Evolutionary conservation across 495 filamentous ascomycete species (phyloP).

Genomic region (Aspergillus incahuasiensis): DNA sequence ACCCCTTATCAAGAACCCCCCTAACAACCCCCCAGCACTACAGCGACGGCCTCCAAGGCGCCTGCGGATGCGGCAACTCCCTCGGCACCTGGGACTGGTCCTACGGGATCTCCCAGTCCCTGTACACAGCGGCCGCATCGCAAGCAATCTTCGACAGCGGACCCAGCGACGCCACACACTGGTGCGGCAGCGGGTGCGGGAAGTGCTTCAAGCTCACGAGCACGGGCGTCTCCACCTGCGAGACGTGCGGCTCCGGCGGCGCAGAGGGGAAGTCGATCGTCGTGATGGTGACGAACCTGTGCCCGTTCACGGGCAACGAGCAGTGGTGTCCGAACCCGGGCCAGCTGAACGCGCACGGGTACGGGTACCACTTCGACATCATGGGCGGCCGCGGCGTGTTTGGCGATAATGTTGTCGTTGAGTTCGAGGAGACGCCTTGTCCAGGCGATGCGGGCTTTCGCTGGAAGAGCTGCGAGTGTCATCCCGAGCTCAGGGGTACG

Average conservation of each 20-base stretch:
- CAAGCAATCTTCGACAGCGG: conserved; percentile 8
- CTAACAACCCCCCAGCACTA: conserved; percentile 6
- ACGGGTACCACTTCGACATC: conserved; percentile 11
- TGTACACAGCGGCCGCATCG: conserved; percentile 8
- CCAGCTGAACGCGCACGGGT: conserved; percentile 3
- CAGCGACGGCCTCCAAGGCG: conserved; percentile 11
- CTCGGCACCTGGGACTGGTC: conserved; percentile 7
- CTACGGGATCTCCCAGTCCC: neutral
- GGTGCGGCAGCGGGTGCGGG: conserved; percentile 12
- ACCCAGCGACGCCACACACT: neutral
- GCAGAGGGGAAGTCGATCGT: conserved; percentile 5
- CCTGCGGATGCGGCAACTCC: conserved; percentile 9
- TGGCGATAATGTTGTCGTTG: conserved; percentile 12
- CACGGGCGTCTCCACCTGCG: neutral
- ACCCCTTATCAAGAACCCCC: neutral
- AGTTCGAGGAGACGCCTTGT: conserved; percentile 9
- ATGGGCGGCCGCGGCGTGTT: conserved; percentile 3
- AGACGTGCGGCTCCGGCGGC: conserved; percentile 7
- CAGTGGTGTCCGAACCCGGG: conserved; percentile 8
- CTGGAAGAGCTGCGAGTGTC: conserved; percentile 9
- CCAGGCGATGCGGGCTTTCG: neutral
- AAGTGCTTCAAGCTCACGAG: conserved; percentile 11
- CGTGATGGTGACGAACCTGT: conserved; percentile 14
- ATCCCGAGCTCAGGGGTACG: neutral
- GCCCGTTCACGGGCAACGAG: conserved; percentile 9